Evolutionary conservation across 371 early-diverging fungal genomes (phyloP), one percentile per base, ranked within the genome.

Genomic region (Mucor sp.): DNA sequence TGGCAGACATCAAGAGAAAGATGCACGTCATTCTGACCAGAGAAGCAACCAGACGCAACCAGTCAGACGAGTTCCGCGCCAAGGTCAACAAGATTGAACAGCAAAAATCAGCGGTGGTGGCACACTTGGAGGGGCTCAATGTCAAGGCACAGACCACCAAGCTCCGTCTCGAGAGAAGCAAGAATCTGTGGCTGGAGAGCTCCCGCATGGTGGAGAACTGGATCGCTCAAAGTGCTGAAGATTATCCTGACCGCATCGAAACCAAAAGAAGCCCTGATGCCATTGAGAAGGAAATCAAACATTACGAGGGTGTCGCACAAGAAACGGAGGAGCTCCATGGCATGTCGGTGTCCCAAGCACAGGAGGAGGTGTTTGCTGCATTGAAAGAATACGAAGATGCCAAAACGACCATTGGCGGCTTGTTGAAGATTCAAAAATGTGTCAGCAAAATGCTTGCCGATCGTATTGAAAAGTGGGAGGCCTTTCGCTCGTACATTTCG

Each of bases 401-500:
- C n/a, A 86, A 86, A 37, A 66, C 47, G 0, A 81, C 86, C 8
- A 79, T 95, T 27, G 62, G 72, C 8, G 72, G 81, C 17, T 76
- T 89, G 68, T 74, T 81, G 15, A 71, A 64, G 17, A 71, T 93
- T 2, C 57, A 48, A 1, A 21, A 69, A 3, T 61, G 48, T 9
- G n/a, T 62, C 21, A 43, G 83, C 83, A 78, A 80, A 14, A 78
- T 96, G 65, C 75, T 93, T 19, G 66, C 78, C 2, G 66, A 77
- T 6, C 94, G 98, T 56, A 70, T 87, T 43, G 67, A 70, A 3
- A 78, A 81, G 37, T 95, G 92, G 92, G 76, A 79, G 5, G 67
- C 76, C 14, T 94, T 97, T 78, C 82, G 90, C 21, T 75, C 71
- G 32, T 89, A 77, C 62, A 94, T 98, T 69, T 74, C 95, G 1